Percentiles rank a stretch among this genome's conserved stretches.
phyloP scores from a whole-genome alignment of 2,329 filamentous ascomycete species.

The Tolypocladium inflatum region DNA sequence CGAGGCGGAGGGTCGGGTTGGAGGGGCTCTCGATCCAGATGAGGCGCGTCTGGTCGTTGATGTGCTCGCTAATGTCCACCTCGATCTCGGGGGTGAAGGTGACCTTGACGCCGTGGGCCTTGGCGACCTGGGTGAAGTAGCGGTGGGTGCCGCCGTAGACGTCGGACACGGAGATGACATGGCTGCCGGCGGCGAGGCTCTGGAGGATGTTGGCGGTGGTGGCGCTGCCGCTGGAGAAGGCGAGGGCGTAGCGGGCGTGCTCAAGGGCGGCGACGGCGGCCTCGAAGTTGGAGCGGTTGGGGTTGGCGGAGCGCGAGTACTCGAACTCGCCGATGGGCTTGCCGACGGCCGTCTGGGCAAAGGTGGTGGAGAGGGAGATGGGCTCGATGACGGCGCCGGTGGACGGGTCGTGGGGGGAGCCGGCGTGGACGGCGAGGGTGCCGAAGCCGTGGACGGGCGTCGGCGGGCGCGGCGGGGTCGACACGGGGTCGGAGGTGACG shows the following conservation, averaged over 20 bases:
- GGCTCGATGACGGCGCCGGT: constrained; percentile 95
- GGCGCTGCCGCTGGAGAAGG: constrained; percentile 89
- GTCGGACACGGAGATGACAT: constrained; percentile 93
- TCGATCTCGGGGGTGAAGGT: constrained; percentile 93
- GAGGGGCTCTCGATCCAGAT: constrained; percentile 94
- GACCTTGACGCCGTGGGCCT: constrained; percentile 86
- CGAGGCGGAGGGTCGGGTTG: constrained; percentile 86
- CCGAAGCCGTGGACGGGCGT: constrained; percentile 76
- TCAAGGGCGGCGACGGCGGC: constrained; percentile 83
- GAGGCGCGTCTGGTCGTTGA: constrained; percentile 80
- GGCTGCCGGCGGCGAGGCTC: constrained; percentile 79
- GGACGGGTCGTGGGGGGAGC: constrained; percentile 77
- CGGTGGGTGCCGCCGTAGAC: constrained; percentile 97
- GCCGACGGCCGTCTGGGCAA: constrained; percentile 82
- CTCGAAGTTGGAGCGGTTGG: constrained; percentile 94
- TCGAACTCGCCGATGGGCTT: constrained; percentile 83
- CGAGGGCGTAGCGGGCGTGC: constrained; percentile 83
- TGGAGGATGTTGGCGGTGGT: constrained; percentile 91
- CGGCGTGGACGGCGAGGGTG: constrained; percentile 90
- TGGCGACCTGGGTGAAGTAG: constrained; percentile 97
- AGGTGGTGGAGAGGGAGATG: constrained; percentile 94
- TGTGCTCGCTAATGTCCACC: constrained; percentile 74
- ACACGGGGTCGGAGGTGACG: constrained; percentile 42
- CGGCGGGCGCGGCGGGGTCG: constrained; percentile 62
- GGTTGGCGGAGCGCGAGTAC: constrained; percentile 89